These are phyloP conservation scores for Papiliotrema flavescens DNA, from an alignment of 1,284 basidiomycete species.

Conservation along the genomic window DNA sequence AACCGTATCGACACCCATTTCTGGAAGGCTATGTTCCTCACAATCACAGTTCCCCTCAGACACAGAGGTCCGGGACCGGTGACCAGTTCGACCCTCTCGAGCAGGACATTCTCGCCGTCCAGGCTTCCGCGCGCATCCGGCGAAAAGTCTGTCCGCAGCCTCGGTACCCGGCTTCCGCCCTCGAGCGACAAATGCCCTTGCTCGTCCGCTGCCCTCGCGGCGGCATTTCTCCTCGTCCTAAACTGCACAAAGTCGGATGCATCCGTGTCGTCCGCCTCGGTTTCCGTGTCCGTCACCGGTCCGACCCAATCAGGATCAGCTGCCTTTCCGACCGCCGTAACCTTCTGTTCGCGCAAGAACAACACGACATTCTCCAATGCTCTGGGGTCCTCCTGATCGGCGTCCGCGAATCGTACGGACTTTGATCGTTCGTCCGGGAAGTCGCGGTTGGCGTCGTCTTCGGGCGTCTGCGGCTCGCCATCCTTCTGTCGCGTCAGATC, in stretches of 20 bases:
- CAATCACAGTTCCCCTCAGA: slow-evolving; percentile 52
- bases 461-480: slow-evolving; percentile 19
- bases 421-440: slow-evolving; percentile 43
- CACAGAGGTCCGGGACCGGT: slow-evolving; percentile 28
- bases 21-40: slow-evolving; percentile 54
- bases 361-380: slow-evolving; percentile 47
- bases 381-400: slow-evolving; percentile 32
- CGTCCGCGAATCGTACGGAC: slow-evolving; percentile 46
- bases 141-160: slow-evolving; percentile 45
- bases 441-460: slow-evolving; percentile 20
- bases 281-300: slow-evolving; percentile 35
- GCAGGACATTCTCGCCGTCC: slow-evolving; percentile 38
- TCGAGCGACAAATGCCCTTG: slow-evolving; percentile 31
- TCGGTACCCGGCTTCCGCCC: slow-evolving; percentile 36
- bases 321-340: slow-evolving; percentile 44
- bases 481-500: slow-evolving; percentile 37
- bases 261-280: slow-evolving; percentile 47
- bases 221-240: slow-evolving; percentile 39
- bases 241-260: slow-evolving; percentile 47
- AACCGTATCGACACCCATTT: slow-evolving; percentile 56
- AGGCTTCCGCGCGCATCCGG: slow-evolving; percentile 38
- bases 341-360: slow-evolving; percentile 47
- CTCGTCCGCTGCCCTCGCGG: slow-evolving; percentile 30
- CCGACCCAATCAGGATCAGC: slow-evolving; percentile 33
- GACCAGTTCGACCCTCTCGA: slow-evolving; percentile 45